Conservation (phyloP, 2,329 filamentous ascomycete species). For the Aureobasidium musti region DNA sequence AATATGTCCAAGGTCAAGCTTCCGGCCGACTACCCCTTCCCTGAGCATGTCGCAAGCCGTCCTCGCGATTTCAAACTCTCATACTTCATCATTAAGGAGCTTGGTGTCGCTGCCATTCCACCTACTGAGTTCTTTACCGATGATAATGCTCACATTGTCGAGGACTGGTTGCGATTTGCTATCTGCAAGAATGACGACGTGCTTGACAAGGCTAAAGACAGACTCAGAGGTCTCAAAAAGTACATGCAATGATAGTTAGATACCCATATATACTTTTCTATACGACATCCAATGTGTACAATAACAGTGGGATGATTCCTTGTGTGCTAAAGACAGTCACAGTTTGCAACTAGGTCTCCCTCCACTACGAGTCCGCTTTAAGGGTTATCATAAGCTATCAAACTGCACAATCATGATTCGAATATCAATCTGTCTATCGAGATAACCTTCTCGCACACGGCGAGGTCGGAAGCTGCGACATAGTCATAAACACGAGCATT, state of each 20-base stretch:
- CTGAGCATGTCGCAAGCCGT: constrained; percentile 78
- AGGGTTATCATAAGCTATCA: too few species aligned
- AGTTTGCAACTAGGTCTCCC: too few species aligned
- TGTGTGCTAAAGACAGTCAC: too few species aligned
- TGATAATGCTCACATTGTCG: constrained; percentile 76
- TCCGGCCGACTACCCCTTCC: constrained; percentile 83
- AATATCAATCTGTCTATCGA: too few species aligned
- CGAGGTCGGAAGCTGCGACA: too few species aligned
- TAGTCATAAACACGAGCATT: too few species aligned
- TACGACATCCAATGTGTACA: background rate
- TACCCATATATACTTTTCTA: background rate
- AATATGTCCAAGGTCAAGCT: constrained; percentile 88
- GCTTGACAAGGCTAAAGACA: constrained; percentile 53
- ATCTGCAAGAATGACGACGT: constrained; percentile 94
- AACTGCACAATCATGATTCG: too few species aligned
- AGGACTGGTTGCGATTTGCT: constrained; percentile 92
- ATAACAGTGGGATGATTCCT: too few species aligned
- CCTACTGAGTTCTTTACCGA: constrained; percentile 97
- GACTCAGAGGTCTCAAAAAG: constrained; percentile 53
- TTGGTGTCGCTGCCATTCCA: constrained; percentile 93
- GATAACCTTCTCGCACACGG: too few species aligned
- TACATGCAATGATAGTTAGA: constrained; percentile 43
- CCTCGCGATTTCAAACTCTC: constrained; percentile 91
- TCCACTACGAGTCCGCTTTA: too few species aligned
- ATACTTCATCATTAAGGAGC: constrained; percentile 96